Conservation (phyloP, 2,329 filamentous ascomycete species). For the Stagonosporopsis chrysanthemi region DNA sequence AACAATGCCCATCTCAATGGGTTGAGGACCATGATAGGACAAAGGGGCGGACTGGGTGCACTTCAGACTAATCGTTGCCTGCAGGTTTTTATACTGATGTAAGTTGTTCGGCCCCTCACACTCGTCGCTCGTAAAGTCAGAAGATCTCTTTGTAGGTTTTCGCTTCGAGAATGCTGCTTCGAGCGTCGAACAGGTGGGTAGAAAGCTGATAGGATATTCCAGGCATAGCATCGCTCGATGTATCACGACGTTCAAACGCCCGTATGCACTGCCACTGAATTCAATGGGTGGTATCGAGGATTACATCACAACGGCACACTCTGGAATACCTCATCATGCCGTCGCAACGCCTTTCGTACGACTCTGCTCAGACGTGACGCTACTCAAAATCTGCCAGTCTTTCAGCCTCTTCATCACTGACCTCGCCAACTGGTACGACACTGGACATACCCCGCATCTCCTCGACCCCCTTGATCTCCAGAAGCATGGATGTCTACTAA, state of each 20-base stretch:
- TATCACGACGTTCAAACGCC: conserved; percentile 40
- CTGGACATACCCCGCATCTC: conserved; percentile 8
- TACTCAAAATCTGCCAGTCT: not conserved
- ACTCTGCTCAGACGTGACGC: not conserved
- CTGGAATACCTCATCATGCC: not conserved
- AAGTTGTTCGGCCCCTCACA: conserved; percentile 14
- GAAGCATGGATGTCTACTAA: conserved; percentile 38
- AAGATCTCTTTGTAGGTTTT: too few relatives aligned
- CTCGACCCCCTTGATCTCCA: conserved; percentile 42
- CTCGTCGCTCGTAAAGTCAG: not conserved
- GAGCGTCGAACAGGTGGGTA: not conserved
- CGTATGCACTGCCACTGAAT: conserved; percentile 37
- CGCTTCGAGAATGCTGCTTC: not conserved
- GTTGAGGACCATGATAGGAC: conserved; percentile 42
- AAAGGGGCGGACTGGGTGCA: conserved; percentile 43
- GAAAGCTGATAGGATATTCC: not conserved
- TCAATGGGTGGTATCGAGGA: conserved; percentile 29
- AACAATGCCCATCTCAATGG: conserved; percentile 41
- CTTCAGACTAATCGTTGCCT: conserved; percentile 39
- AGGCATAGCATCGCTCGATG: conserved; percentile 46
- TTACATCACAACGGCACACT: conserved; percentile 26
- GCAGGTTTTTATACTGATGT: conserved; percentile 45
- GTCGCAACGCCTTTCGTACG: not conserved
- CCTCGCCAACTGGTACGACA: conserved; percentile 32
- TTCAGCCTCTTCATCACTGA: conserved; percentile 21